Base-by-base conservation (phyloP, 1,139 yeast species). In the Geotrichum aggregatum region DNA sequence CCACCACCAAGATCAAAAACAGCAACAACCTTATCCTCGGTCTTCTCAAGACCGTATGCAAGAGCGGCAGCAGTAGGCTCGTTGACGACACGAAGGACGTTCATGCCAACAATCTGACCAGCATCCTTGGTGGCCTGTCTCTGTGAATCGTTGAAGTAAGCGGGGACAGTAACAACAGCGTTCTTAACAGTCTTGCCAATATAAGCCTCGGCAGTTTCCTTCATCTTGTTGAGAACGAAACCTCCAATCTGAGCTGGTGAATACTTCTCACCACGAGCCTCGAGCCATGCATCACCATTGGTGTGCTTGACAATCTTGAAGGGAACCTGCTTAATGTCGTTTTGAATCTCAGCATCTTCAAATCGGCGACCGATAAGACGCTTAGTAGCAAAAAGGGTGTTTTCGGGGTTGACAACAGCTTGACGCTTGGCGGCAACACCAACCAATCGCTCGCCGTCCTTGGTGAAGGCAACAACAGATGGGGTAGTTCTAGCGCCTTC, bases 401-500 rank as follows among this genome's bases (percentile, higher is more conserved):
- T 92, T 73, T 88, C 96, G 55, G 98, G 96, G 83, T 92, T 92
- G 63, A 92, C 96, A 60, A 91, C 96, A 57, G 98, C 98, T 76
- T 92, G 98, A 76, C 98, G 89, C 81, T 91, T 92, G 67, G 98
- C 98, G 67, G 97, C 96, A 59, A 88, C 89, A 79, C 98, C 98
- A 62, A 92, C 98, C 62, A 92, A 76, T 73, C 96, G 83, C 76
- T 91, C 96, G 62, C 89, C 89, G 60, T 89, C 96, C 75, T 88
- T 89, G 71, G 96, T 87, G 83, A 92, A 91, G 55, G 98, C 98
- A 63, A 92, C 98, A 51, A 92, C 95, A 48, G 98, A 92, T 45
- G 98, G 98, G 48, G 98, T 92, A 60, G 98, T 92, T 77, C 98
- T 86, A 55, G 96, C 87, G 82, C 98, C 98, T 78, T 92, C 98